Evolutionary conservation across 2,329 filamentous ascomycete genomes (phyloP).

Genomic region (Tothia fuscella): DNA sequence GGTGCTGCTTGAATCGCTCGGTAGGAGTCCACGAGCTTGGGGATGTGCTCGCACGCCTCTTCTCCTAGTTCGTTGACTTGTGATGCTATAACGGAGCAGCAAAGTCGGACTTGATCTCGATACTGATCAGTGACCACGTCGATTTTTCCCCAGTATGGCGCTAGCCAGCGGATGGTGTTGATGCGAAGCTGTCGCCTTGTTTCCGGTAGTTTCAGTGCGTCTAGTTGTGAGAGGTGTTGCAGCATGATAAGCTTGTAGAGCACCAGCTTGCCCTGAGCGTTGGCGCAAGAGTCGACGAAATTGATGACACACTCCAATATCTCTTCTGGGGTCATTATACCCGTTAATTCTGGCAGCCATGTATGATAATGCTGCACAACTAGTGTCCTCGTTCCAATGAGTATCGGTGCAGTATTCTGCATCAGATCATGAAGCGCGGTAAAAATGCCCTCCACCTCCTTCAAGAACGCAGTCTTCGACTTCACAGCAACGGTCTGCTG

Average conservation of each 20-base stretch:
- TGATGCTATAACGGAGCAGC: constrained; percentile 82
- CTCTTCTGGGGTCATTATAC: constrained; percentile 66
- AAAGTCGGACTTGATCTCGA: constrained; percentile 84
- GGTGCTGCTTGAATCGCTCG: constrained; percentile 59
- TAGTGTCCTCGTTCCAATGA: constrained; percentile 89
- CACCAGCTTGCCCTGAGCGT: constrained; percentile 81
- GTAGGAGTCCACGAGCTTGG: constrained; percentile 85
- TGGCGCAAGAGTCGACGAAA: constrained; percentile 81
- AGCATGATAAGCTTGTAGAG: constrained; percentile 88
- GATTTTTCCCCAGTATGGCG: constrained; percentile 79
- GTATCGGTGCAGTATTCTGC: constrained; percentile 69
- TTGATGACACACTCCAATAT: constrained; percentile 84
- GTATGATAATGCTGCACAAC: constrained; percentile 94
- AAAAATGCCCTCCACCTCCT: constrained; percentile 77
- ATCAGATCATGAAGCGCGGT: constrained; percentile 82
- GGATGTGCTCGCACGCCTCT: constrained; percentile 78
- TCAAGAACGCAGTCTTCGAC: constrained; percentile 64
- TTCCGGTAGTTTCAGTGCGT: constrained; percentile 68
- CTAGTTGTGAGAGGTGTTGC: constrained; percentile 75
- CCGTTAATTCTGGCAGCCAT: constrained; percentile 84
- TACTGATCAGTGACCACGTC: constrained; percentile 69
- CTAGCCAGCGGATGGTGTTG: constrained; percentile 82
- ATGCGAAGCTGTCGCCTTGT: constrained; percentile 61
- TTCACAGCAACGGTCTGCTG: constrained; percentile 75
- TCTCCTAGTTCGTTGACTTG: constrained; percentile 68